Base-by-base conservation (phyloP, 148 eudicot species). In the Vaccinium corymbosum region DNA sequence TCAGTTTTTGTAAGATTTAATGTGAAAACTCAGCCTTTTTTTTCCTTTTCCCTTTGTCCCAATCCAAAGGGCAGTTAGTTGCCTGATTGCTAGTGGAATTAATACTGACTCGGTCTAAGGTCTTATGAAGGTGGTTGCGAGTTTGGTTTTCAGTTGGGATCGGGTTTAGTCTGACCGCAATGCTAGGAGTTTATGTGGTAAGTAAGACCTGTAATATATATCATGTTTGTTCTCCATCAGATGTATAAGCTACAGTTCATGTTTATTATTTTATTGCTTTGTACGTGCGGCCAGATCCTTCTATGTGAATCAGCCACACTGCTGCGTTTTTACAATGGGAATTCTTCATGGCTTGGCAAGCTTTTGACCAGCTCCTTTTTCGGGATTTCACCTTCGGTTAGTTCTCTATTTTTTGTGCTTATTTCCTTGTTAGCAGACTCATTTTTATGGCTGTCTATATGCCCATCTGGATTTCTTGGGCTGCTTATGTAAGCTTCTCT, bases 61-160 rank as follows among this genome's bases (percentile, higher is more conserved):
- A 27, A 68, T 68, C 38, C 38, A 27, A 68, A 13, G 38, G 73
- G 73, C 72, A 35, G 6, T 52, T 25, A 8, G 22, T 55, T 78
- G 81, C 13, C 48, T 9, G 17, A 29, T 53, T 75, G 52, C 51
- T 49, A 38, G 53, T 29, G 29, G 29, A 38, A 11, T 76, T 49
- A n/a, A 25, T 50, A 16, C 7, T 79, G 59, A 71, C 46, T 76
- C 22, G 1, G 19, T 56, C 53, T 27, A 8, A 6, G 10, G 49
- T 57, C 57, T 42, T 8, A 25, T 84, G 57, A 90, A 93, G 98
- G 91, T 93, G 61, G 84, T 87, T 92, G 90, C 90, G 88, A 85
- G 85, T 79, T 49, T 95, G 98, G 98, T 95, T 95, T 86, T 85
- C 93, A 5, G 85, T 92, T 76, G 98, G 98, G 57, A 81, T 88